These are phyloP conservation scores for Fusarium marasasianum DNA, from an alignment of 2,329 filamentous ascomycete genomes.

Conservation along the genomic window DNA sequence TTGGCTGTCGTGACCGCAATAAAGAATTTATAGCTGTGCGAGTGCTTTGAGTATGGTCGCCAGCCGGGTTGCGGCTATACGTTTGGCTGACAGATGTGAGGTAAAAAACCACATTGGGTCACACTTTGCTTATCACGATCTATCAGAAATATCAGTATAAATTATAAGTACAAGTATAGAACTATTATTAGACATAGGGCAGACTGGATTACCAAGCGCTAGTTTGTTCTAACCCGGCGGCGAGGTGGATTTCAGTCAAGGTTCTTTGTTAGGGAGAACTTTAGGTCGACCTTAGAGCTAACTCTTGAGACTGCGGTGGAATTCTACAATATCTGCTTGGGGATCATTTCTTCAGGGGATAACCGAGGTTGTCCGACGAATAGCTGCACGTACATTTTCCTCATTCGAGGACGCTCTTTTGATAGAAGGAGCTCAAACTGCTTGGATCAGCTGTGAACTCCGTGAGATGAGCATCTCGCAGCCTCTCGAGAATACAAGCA, in stretches of 20 bases:
- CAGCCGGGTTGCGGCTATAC: neutral
- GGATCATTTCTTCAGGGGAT: fast-evolving
- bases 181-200: neutral
- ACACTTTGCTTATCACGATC: neutral
- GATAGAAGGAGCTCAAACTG: no score
- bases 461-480: no score
- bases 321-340: fast-evolving
- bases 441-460: no score
- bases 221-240: neutral
- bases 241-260: no score
- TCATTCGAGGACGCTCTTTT: no score
- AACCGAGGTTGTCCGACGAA: no score
- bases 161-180: neutral
- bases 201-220: neutral
- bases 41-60: slow-evolving; percentile 30
- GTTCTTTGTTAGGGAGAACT: neutral
- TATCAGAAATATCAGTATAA: no score
- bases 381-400: no score
- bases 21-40: slow-evolving; percentile 24
- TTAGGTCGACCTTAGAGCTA: neutral
- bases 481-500: no score
- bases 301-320: no score
- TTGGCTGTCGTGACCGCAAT: slow-evolving; percentile 22
- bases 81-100: no score
- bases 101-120: neutral